Evolutionary conservation across 176 grass and related monocot species (phyloP), one percentile per base, ranked within the genome.

Genomic region (Raddia guianensis): DNA sequence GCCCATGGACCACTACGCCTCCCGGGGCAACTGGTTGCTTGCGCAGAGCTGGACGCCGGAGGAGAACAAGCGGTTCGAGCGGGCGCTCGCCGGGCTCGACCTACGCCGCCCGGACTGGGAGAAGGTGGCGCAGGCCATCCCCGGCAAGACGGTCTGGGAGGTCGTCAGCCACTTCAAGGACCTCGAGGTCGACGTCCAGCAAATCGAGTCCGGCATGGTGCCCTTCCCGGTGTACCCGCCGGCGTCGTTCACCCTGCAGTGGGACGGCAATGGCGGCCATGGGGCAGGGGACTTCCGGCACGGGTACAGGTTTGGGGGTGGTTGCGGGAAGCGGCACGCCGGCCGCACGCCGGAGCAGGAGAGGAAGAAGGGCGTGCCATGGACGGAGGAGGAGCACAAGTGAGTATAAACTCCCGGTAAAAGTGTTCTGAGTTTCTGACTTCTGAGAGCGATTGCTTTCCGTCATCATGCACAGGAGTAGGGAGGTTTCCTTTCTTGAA

Each of bases 361-460:
- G 76, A 88, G 94, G 75, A 94, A 94, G 89, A 97, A 97, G 86
- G 94, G 94, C 63, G 82, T 97, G 78, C 94, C 94, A 75, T 97
- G 94, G 94, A 94, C 94, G 20, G 89, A 97, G 86, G 91, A 92
- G 63, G 94, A 97, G 85, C 94, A 97, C 85, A 91, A 71, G 94
- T 94, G 70, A 90, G 84, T 74, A 75, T 2, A 27, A 33, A 47
- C 63, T 60, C 69, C 69, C 9, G 33, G 49, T 51, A 32, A 51
- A 51, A 51, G 46, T 71, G 12, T 71, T 72, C 6, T 13, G 12
- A 72, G 14, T 81, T 71, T 72, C 6, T 13, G 12, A 72, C 20
- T 81, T 49, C 9, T 66, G 86, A 83, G 74, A 87, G 74, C 5
- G 80, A 78, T 87, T 83, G 86, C 58, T 87, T 66, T 87, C 49